A percentile compares a stretch with the other conserved stretches of the same genome.
Evolutionary conservation across 371 early-diverging fungal genomes (phyloP).

Genomic region (Chytridiales sp.): DNA sequence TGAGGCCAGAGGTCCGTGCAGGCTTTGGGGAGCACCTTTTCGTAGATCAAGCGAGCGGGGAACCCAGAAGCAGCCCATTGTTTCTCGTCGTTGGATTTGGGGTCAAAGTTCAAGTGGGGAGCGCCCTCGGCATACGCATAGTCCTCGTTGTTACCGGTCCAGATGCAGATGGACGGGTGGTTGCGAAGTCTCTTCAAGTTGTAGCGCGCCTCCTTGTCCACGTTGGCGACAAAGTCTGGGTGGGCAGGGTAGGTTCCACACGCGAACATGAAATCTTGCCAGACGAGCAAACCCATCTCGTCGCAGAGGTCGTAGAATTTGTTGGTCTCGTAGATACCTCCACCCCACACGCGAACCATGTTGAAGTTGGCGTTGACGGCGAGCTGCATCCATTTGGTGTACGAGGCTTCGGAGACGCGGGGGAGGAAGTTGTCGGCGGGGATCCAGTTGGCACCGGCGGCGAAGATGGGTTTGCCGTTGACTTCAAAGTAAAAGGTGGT

Average conservation of each 20-base stretch:
- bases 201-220: slow-evolving; percentile 41
- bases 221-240: slow-evolving; percentile 37
- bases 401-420: slow-evolving; percentile 21
- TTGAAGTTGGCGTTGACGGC: slow-evolving; percentile 48
- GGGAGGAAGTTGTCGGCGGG: slow-evolving; percentile 47
- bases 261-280: slow-evolving; percentile 63
- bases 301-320: slow-evolving; percentile 53
- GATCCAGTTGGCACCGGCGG: slow-evolving; percentile 55
- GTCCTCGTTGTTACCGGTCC: slow-evolving; percentile 60
- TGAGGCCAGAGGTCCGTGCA: slow-evolving; percentile 11
- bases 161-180: slow-evolving; percentile 48
- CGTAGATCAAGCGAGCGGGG: slow-evolving; percentile 31
- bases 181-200: slow-evolving; percentile 39
- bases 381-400: slow-evolving; percentile 25
- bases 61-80: slow-evolving; percentile 24
- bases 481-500: slow-evolving; percentile 49
- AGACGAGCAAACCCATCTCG: slow-evolving; percentile 54
- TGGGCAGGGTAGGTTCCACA: slow-evolving; percentile 54
- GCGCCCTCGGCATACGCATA: slow-evolving; percentile 33
- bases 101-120: slow-evolving; percentile 21
- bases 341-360: slow-evolving; percentile 54
- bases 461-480: slow-evolving; percentile 46
- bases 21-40: slow-evolving; percentile 25
- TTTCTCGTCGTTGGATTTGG: slow-evolving; percentile 18
- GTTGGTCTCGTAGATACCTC: slow-evolving; percentile 37